Base-by-base conservation (phyloP, 257 asterid genomes). In the Forsythia suspensa region DNA sequence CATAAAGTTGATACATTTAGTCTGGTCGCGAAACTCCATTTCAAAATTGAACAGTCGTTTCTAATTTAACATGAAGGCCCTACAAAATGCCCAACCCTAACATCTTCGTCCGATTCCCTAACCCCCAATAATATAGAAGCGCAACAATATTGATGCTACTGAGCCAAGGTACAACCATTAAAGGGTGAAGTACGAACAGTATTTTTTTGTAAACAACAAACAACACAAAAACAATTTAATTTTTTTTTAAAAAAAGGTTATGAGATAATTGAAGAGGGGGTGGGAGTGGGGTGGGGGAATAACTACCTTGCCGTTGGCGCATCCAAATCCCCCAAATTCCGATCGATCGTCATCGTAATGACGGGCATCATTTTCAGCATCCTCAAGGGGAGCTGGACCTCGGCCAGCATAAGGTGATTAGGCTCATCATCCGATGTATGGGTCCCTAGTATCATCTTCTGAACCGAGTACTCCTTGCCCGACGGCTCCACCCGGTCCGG, bases 381-480 rank as follows among this genome's bases (percentile, higher is more conserved):
- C 99, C 57, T 86, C 91, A 24, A 92, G 90, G 4, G 99, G 6
- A 95, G 91, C 79, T 92, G 98, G 9, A 88, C 95, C 94, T 95
- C 95, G 4, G 99, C 99, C 39, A 95, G 78, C 96, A 95, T 93
- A 38, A 95, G 82, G 57, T 93, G 91, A 83, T 95, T 95, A 43
- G 98, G 98, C 94, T 93, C 99, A 74, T 91, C 87, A 83, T 91
- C 99, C 0, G 98, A 91, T 0, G 99, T 95, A 83, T 95, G 99
- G 71, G 99, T 95, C 76, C 99, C 99, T 38, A 93, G 63, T 80
- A 95, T 90, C 94, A 95, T 84, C 81, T 95, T 95, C 86, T 95
- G 99, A 13, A 92, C 97, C 5, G 97, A 91, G 76, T 93, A 91
- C 59, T 95, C 99, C 85, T 93, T 91, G n/a, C 92, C 99, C 13